Conservation (phyloP, 345 rosid species). For the Gossypium stocksii region DNA sequence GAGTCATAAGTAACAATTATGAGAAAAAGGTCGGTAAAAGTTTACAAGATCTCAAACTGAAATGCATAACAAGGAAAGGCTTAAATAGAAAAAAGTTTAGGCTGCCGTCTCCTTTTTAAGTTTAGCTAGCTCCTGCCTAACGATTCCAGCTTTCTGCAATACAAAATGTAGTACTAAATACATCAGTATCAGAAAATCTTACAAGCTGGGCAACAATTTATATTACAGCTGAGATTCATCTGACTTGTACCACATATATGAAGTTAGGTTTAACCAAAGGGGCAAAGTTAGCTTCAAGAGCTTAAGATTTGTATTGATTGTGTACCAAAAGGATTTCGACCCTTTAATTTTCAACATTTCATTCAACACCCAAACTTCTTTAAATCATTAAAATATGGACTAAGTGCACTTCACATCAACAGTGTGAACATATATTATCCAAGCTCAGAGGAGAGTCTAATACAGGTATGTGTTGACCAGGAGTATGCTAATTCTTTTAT, state of each 20-base stretch:
- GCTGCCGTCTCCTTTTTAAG: slow-evolving; percentile 40
- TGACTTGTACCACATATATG: background rate
- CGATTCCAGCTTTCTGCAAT: slow-evolving; percentile 46
- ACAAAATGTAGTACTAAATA: background rate
- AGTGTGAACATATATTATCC: too few species aligned
- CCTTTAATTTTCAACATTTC: background rate
- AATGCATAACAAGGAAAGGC: background rate
- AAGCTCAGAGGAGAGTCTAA: too few species aligned
- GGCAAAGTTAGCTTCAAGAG: background rate
- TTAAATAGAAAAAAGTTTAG: background rate
- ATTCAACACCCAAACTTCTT: background rate
- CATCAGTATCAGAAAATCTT: background rate
- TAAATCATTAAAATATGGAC: background rate
- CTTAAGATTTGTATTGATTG: background rate
- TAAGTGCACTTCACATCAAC: background rate
- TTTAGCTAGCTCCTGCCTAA: slow-evolving; percentile 53
- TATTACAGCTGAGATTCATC: background rate
- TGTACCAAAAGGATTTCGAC: background rate
- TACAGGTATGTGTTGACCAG: too few species aligned
- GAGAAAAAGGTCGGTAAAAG: background rate
- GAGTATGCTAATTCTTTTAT: too few species aligned
- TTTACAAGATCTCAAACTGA: background rate
- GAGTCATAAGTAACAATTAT: background rate
- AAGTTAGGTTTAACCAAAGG: background rate
- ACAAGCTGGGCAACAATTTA: background rate